A percentile compares a stretch with the other conserved stretches of the same genome.
These are phyloP conservation scores for Candida nanaspora DNA, from an alignment of 805 yeast genomes.

Conservation along the genomic window DNA sequence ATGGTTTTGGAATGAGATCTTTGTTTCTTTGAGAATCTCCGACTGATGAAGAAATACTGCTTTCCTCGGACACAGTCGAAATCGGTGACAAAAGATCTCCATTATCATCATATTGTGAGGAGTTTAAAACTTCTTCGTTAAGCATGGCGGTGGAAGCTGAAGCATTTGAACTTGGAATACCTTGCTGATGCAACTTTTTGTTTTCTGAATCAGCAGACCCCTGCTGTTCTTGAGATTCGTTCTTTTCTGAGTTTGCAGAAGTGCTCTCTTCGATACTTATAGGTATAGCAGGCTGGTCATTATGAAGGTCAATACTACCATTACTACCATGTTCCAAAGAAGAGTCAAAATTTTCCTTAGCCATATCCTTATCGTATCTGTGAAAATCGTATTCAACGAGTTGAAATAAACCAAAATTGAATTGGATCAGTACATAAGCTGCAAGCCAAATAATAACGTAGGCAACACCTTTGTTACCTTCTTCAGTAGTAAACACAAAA, in stretches of 20 bases:
- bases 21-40: neutral
- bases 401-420: constrained; percentile 44
- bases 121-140: neutral
- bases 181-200: no score
- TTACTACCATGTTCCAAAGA: neutral
- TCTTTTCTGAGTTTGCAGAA: neutral
- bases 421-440: constrained; percentile 43
- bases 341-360: neutral
- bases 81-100: constrained; percentile 7
- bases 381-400: constrained; percentile 46
- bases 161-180: no score
- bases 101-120: constrained; percentile 1
- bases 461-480: constrained; percentile 34
- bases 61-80: constrained; percentile 5
- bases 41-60: neutral
- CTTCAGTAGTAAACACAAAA: constrained; percentile 23
- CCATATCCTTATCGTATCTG: neutral
- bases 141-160: neutral
- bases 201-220: neutral
- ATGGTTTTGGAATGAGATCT: constrained; percentile 1
- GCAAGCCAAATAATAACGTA: constrained; percentile 53
- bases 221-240: constrained; percentile 1
- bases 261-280: no score
- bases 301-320: neutral
- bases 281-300: constrained; percentile 1